phyloP scores from a whole-genome alignment of 305 asterid genomes.

The Nicotiana rustica region DNA sequence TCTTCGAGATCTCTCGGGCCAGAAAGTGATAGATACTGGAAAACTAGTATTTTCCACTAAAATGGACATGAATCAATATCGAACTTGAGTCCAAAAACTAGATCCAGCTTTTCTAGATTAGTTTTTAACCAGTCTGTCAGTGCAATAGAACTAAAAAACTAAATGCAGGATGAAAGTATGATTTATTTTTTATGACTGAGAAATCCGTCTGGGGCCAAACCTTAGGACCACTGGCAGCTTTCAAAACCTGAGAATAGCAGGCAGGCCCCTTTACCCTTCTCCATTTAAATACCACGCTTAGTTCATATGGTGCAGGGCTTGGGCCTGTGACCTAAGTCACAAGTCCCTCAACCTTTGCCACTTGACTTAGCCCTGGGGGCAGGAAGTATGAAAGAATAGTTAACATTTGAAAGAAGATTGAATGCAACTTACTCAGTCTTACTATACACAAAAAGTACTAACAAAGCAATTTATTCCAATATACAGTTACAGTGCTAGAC shows the following conservation, averaged over 20 bases:
- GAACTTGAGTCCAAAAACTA: neutral
- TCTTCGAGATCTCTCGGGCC: neutral
- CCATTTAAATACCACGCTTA: no score
- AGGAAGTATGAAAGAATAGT: neutral
- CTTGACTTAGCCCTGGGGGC: no score
- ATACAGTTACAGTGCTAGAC: conserved; percentile 21
- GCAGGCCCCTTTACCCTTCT: no score
- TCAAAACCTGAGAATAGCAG: no score
- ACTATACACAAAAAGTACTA: neutral
- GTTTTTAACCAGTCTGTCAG: neutral
- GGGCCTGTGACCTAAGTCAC: no score
- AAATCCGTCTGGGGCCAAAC: no score
- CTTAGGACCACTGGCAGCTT: no score
- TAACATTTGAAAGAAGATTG: neutral
- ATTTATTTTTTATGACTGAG: no score
- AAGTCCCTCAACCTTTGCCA: no score
- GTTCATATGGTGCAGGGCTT: no score
- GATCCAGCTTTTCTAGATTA: neutral
- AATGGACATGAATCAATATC: neutral
- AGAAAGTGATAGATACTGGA: neutral
- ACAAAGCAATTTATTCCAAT: neutral
- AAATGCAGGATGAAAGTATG: neutral
- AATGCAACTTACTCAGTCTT: neutral
- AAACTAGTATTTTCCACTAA: neutral
- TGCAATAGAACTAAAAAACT: neutral